A percentile compares a stretch with the other conserved stretches of the same genome.
These are phyloP conservation scores for Apiospora arundinis DNA, from an alignment of 2,329 filamentous ascomycete genomes.

Conservation along the genomic window DNA sequence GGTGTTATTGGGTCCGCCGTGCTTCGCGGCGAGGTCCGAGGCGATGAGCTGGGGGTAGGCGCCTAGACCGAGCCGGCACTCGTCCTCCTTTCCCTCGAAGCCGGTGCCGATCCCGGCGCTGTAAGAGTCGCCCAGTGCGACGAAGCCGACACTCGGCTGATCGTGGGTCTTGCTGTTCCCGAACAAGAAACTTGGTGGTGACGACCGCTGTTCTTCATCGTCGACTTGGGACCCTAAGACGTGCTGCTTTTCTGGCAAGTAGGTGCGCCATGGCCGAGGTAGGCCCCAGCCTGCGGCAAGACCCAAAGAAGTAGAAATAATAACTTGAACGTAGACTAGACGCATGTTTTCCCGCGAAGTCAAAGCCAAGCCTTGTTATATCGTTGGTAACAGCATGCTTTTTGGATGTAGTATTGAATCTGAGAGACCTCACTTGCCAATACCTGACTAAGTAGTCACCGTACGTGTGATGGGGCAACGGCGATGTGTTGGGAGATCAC, in stretches of 20 bases:
- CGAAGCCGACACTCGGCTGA: constrained; percentile 41
- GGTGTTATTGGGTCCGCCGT: constrained; percentile 29
- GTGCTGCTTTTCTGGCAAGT: neutral
- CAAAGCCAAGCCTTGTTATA: neutral
- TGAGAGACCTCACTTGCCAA: neutral
- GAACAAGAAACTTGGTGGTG: neutral
- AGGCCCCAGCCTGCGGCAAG: neutral
- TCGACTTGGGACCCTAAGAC: neutral
- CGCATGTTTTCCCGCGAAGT: neutral
- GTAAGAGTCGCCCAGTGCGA: constrained; percentile 54
- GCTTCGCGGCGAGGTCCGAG: constrained; percentile 41
- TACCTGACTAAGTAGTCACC: neutral
- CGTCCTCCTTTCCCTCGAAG: constrained; percentile 46
- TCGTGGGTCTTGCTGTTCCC: neutral
- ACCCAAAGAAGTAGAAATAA: neutral
- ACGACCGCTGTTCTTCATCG: neutral
- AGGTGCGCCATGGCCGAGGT: neutral
- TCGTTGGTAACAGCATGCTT: neutral
- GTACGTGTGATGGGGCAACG: neutral
- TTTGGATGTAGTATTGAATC: neutral
- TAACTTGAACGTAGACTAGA: neutral
- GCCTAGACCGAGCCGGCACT: constrained; percentile 49
- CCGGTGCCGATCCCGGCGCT: constrained; percentile 55
- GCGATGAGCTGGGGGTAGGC: constrained; percentile 51
- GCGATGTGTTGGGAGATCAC: neutral